Evolutionary conservation across 148 eudicot genomes (phyloP).

Genomic region (Cornus suecica): DNA sequence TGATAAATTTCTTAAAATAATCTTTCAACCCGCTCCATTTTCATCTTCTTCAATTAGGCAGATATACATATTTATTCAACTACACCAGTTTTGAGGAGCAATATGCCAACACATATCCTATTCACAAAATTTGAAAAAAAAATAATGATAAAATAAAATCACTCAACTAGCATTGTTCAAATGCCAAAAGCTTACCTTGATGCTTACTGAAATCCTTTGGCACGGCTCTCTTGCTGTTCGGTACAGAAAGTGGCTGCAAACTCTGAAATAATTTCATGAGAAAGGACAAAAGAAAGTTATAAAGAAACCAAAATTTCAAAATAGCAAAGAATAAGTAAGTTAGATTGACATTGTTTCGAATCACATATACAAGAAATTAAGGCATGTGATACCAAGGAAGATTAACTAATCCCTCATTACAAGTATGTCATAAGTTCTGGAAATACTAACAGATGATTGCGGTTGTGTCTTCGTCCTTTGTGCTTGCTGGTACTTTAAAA

Average conservation of each 20-base stretch:
- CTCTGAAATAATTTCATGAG: neutral
- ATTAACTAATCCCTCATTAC: neutral
- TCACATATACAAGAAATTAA: neutral
- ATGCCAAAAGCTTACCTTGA: slow-evolving; percentile 9
- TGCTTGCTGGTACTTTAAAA: slow-evolving; percentile 24
- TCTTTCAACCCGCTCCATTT: no score
- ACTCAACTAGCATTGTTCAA: neutral
- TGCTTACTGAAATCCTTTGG: slow-evolving; percentile 11
- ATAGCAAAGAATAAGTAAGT: neutral
- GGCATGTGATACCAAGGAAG: neutral
- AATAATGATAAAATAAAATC: neutral
- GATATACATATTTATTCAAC: no score
- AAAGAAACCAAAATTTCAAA: neutral
- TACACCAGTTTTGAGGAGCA: no score
- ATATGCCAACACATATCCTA: no score
- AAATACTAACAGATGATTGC: slow-evolving; percentile 20
- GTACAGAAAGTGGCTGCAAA: slow-evolving; percentile 14
- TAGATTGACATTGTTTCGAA: neutral
- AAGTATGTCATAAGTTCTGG: neutral
- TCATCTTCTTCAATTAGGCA: no score
- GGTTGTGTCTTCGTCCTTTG: slow-evolving; percentile 18
- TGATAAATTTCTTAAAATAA: no score
- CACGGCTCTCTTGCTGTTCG: slow-evolving; percentile 3
- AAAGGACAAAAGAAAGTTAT: neutral
- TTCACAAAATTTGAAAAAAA: neutral